Base-by-base conservation (phyloP, 306 rosid species). In the Vigna angularis region DNA sequence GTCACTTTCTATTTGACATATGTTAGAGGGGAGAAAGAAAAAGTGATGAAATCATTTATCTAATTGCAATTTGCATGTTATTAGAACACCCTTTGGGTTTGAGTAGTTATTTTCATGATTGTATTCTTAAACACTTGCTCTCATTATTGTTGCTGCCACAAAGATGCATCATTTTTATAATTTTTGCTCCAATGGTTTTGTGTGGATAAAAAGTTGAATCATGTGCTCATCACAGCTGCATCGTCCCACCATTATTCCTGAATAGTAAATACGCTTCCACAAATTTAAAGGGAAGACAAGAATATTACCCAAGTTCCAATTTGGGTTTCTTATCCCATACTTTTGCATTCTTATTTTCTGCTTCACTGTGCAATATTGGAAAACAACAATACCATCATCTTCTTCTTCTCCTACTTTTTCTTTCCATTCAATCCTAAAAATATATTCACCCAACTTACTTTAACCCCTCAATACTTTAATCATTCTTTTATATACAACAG, bases 1-100 rank as follows among this genome's bases (percentile, higher is more conserved):
- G 89, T 89, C 97, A 87, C 88, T 86, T 85, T 93, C 88, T 82
- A 73, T 82, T 87, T 89, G 93, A 86, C 90, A 83, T 65, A 44
- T 38, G 11, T 89, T 86, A 83, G 57, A 72, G 76, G 68, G 70
- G 50, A 52, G 62, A 55, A n/a, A 20, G 1, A 2, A 42, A 40
- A 9, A 9, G 3, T 42, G 0, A 42, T 40, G 4, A 83, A 80
- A 82, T 86, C 52, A 61, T 81, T 30, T 30, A 30, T 30, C 34
- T 83, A 70, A 38, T 79, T 80, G 47, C 47, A 42, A 45, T 45
- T 45, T 45, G 47, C 50, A 45, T 2, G 1, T 44, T 44, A 50
- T 62, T 30, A 32, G n/a, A 28, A 69, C 56, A 34, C 63, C 17
- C n/a, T 63, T 67, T 15, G 38, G 59, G 40, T 17, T 0, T 72